Percentiles rank a stretch among this genome's conserved stretches.
phyloP scores from a whole-genome alignment of 176 grass and related monocot species.

The Oryza longistaminata region DNA sequence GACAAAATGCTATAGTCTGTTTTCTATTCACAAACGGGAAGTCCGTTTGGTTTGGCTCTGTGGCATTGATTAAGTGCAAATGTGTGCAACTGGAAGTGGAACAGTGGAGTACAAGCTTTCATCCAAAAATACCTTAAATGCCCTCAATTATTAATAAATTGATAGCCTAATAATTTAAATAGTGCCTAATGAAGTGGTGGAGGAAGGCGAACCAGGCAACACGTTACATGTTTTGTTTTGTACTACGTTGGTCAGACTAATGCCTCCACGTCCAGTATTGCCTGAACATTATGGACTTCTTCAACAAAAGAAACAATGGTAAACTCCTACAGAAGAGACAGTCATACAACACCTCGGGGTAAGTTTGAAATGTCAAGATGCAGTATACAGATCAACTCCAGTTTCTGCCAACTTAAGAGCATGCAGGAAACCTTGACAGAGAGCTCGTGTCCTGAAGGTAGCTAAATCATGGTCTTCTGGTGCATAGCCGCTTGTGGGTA shows the following conservation, averaged over 20 bases:
- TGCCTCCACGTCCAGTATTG: not conserved
- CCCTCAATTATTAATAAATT: too few relatives aligned
- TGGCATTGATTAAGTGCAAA: too few relatives aligned
- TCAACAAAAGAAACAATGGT: not conserved
- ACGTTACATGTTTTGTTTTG: not conserved
- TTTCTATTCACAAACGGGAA: too few relatives aligned
- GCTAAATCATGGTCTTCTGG: conserved; percentile 37
- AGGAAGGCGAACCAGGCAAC: too few relatives aligned
- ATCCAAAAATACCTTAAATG: too few relatives aligned
- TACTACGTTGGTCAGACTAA: conserved; percentile 36
- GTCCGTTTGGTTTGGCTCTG: too few relatives aligned
- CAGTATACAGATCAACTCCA: not conserved
- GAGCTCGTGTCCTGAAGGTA: not conserved
- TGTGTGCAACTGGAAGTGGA: too few relatives aligned
- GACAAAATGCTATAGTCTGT: too few relatives aligned
- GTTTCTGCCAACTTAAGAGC: conserved; percentile 12
- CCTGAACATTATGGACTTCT: not conserved
- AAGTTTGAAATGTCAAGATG: not conserved
- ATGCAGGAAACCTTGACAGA: not conserved
- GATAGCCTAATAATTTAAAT: too few relatives aligned
- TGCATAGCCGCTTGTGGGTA: conserved; percentile 12
- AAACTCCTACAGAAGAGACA: not conserved
- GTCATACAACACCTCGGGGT: not conserved
- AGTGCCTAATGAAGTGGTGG: too few relatives aligned
- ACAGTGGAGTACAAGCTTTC: too few relatives aligned